These are phyloP conservation scores for Blepharisma japonicum DNA, from an alignment of 73 alveolate species.

Conservation along the genomic window DNA sequence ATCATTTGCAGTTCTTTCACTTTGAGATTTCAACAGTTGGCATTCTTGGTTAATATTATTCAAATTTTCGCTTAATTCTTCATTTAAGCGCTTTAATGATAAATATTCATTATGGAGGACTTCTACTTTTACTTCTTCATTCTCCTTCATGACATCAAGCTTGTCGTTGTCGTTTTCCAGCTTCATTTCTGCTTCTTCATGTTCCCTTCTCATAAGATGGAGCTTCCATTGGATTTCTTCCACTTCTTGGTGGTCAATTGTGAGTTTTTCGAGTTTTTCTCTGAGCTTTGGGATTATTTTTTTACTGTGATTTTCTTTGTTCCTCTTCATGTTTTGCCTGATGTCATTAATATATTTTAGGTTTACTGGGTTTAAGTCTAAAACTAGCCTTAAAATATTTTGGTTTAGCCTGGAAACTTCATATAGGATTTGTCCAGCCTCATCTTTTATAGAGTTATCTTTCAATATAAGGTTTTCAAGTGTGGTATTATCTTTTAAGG, in stretches of 20 bases:
- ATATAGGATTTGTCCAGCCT: not conserved
- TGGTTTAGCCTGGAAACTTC: not conserved
- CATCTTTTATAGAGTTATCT: slow-evolving; percentile 19
- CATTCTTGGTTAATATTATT: too few relatives aligned
- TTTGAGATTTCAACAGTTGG: too few relatives aligned
- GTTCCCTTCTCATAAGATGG: not conserved
- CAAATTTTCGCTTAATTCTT: too few relatives aligned
- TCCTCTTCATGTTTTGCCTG: not conserved
- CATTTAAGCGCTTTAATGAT: not conserved
- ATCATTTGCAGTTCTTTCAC: too few relatives aligned
- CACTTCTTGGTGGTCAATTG: not conserved
- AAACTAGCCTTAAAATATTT: not conserved
- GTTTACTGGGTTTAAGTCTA: slow-evolving; percentile 21
- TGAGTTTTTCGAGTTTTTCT: not conserved
- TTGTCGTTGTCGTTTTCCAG: not conserved
- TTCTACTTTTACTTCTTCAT: slow-evolving; percentile 8
- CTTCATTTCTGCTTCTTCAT: not conserved
- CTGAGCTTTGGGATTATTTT: slow-evolving; percentile 13
- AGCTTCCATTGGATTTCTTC: not conserved
- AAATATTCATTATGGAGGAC: not conserved
- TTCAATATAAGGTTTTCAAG: not conserved
- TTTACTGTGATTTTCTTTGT: not conserved
- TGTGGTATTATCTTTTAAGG: not conserved
- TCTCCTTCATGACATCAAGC: not conserved
- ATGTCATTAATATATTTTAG: not conserved